Evolutionary conservation across 768 basidiomycete species (phyloP), one percentile per base, ranked within the genome.

Genomic region (Basidioascus undulatus): DNA sequence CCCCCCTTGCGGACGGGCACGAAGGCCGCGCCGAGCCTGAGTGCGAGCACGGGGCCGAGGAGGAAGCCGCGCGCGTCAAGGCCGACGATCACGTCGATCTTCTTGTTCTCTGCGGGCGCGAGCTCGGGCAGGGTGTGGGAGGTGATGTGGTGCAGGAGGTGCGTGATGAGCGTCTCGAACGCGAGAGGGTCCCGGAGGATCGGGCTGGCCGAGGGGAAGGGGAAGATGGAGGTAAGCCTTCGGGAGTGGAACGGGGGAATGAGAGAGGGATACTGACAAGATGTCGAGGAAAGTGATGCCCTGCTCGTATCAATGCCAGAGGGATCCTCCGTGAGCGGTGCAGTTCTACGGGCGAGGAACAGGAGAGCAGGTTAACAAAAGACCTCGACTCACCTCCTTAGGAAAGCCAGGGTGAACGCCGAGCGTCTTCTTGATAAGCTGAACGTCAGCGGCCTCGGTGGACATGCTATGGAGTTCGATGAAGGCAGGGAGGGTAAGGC

Each of bases 41-140:
- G 60, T 5, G 92, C 92, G 51, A 98, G 70, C 49, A 84, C 69
- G 1, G 92, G 92, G 1, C 87, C 92, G 9, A 98, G 59, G 38
- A 98, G 68, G 64, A 98, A 98, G 12, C 92, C 92, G 41, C 92
- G 68, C 11, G 89, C 89, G 57, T 98, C 92, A 33, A 98, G 68
- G 25, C 81, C 92, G 42, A 98, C 83, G 48, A 98, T 68, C 39
- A 81, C 78, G 58, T 98, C 89, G 49, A 87, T 69, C 58, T 75
- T 83, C 47, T 35, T 32, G 13, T 36, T n/a, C 49, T 49, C 41
- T 45, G 45, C 23, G 30, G 21, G 6, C 40, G 48, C 32, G 50
- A 46, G 28, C 35, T 61, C 61, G 18, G 69, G 66, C 49, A 86
- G 64, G 7, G 77, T 82, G 44, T 72, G 62, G 20, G 80, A 81